Conservation (phyloP, 1,284 basidiomycete species). For the Inonotus hispidus region DNA sequence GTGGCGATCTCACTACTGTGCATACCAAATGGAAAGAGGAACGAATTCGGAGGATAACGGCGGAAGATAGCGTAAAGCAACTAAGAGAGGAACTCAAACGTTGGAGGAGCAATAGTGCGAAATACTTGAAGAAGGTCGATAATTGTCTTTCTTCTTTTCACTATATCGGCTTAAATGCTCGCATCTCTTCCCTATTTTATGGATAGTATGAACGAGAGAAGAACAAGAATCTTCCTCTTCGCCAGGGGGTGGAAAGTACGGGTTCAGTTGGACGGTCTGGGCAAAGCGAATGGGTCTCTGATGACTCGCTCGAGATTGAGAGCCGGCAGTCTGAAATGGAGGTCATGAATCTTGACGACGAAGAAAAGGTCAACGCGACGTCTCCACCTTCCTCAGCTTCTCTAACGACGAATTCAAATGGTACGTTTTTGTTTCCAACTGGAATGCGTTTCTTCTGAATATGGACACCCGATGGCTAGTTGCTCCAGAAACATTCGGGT, state of each 20-base stretch:
- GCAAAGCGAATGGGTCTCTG: not conserved
- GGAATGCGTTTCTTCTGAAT: too few species aligned
- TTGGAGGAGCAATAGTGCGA: not conserved
- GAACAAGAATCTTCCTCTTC: not conserved
- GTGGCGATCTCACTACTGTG: not conserved
- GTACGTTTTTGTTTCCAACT: not conserved
- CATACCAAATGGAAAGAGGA: not conserved
- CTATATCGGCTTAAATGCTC: not conserved
- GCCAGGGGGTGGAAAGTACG: not conserved
- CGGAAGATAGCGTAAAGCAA: not conserved
- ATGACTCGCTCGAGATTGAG: not conserved
- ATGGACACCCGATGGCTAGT: too few species aligned
- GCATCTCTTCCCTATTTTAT: not conserved
- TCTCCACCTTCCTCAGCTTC: not conserved
- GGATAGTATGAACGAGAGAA: not conserved
- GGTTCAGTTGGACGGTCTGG: not conserved
- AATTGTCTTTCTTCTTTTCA: not conserved
- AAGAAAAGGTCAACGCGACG: not conserved
- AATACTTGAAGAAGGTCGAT: not conserved
- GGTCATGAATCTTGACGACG: not conserved
- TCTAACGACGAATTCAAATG: not conserved
- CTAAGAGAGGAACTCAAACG: not conserved
- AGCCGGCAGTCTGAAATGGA: not conserved
- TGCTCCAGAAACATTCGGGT: too few species aligned
- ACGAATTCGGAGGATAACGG: not conserved